phyloP scores from a whole-genome alignment of 495 filamentous ascomycete species.

The Margaritispora aquatica region DNA sequence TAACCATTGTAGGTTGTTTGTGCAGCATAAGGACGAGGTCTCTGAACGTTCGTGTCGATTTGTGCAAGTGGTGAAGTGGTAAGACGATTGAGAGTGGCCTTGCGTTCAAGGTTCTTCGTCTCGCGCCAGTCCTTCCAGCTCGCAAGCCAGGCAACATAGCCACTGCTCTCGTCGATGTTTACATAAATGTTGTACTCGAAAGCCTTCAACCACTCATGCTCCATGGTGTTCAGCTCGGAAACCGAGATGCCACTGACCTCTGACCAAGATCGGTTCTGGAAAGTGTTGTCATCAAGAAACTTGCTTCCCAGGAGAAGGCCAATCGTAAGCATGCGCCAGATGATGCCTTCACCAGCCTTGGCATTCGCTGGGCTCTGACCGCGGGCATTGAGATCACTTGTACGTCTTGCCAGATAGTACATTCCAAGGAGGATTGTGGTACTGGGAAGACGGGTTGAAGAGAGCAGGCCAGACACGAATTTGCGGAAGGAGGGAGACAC shows the following conservation, averaged over 20 bases:
- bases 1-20: constrained; percentile 13
- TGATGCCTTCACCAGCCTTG: constrained; percentile 54
- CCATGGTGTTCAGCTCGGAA: constrained; percentile 78
- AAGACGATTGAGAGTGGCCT: constrained; percentile 26
- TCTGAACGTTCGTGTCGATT: constrained; percentile 26
- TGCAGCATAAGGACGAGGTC: constrained; percentile 18
- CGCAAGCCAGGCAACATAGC: constrained; percentile 73
- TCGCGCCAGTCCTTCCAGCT: constrained; percentile 79
- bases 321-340: constrained; percentile 89
- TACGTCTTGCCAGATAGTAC: constrained; percentile 78
- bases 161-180: constrained; percentile 73
- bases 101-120: constrained; percentile 48
- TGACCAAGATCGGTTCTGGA: constrained; percentile 98
- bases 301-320: constrained; percentile 90
- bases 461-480: constrained; percentile 90
- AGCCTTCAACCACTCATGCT: constrained; percentile 83
- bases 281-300: constrained; percentile 98
- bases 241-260: constrained; percentile 94
- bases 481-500: constrained; percentile 81
- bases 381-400: constrained; percentile 61
- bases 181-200: constrained; percentile 87
- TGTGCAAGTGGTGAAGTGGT: constrained; percentile 20
- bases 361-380: constrained; percentile 34
- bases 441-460: constrained; percentile 88
- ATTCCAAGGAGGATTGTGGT: constrained; percentile 92